phyloP scores from a whole-genome alignment of 1,139 yeast species.

The Schizosaccharomyces versatilis region DNA sequence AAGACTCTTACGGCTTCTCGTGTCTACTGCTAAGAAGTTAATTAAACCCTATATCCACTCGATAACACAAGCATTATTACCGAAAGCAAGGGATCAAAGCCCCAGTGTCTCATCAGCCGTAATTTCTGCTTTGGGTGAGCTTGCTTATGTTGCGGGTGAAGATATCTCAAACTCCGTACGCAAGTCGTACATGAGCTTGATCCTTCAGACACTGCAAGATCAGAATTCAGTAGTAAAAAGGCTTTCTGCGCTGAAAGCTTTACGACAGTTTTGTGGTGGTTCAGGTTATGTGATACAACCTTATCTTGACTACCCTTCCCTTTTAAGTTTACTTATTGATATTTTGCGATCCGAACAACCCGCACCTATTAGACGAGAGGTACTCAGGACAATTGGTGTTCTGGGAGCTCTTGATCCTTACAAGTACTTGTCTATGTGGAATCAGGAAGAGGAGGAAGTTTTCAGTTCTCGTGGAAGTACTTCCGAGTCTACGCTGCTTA shows the following conservation, averaged over 20 bases:
- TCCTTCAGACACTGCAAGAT: slow-evolving; percentile 73
- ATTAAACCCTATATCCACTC: slow-evolving; percentile 82
- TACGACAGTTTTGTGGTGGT: slow-evolving; percentile 74
- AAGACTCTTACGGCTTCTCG: slow-evolving; percentile 44
- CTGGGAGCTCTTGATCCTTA: slow-evolving; percentile 94
- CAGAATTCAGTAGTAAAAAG: slow-evolving; percentile 74
- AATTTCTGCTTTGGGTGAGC: slow-evolving; percentile 70
- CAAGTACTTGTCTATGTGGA: slow-evolving; percentile 78
- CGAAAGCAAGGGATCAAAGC: slow-evolving; percentile 49
- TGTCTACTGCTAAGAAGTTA: slow-evolving; percentile 55
- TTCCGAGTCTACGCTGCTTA: slow-evolving; percentile 65
- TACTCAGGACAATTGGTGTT: slow-evolving; percentile 72
- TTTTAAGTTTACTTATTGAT: slow-evolving; percentile 58
- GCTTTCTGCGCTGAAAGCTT: slow-evolving; percentile 68
- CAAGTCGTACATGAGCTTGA: slow-evolving; percentile 50
- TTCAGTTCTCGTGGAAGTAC: slow-evolving; percentile 44
- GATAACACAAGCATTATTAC: slow-evolving; percentile 59
- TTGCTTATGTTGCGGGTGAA: slow-evolving; percentile 74
- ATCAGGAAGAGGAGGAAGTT: slow-evolving; percentile 32
- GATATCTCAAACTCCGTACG: slow-evolving; percentile 26
- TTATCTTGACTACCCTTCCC: slow-evolving; percentile 68
- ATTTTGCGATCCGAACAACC: slow-evolving; percentile 71
- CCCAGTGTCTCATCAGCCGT: slow-evolving; percentile 46
- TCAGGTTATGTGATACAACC: slow-evolving; percentile 97
- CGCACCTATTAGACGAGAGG: slow-evolving; percentile 53